Conservation (phyloP, 2,329 filamentous ascomycete genomes). For the Akanthomyces uredinophilus region DNA sequence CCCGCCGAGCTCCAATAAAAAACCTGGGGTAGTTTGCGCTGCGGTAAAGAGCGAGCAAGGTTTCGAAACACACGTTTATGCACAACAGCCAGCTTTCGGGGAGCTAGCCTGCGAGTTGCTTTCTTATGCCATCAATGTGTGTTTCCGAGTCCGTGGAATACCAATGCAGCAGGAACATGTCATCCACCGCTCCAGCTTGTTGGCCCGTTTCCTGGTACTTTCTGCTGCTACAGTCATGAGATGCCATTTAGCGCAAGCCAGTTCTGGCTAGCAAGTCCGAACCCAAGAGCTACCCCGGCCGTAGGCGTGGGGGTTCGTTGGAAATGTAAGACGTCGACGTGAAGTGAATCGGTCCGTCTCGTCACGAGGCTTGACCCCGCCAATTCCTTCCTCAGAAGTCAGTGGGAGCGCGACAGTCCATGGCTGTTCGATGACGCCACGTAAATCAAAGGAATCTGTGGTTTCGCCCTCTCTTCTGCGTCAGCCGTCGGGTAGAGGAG, state of each 20-base stretch:
- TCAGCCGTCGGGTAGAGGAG: background rate
- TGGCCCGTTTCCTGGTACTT: too few relatives aligned
- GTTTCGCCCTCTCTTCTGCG: background rate
- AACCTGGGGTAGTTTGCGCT: background rate
- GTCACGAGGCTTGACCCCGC: background rate
- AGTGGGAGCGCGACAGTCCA: background rate
- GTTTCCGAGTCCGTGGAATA: too few relatives aligned
- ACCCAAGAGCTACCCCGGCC: background rate
- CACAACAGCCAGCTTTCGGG: background rate
- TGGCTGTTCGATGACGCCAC: background rate
- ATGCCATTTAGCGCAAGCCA: background rate
- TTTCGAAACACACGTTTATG: background rate
- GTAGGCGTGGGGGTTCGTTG: background rate
- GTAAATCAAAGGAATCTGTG: background rate
- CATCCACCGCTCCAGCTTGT: too few relatives aligned
- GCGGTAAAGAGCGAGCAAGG: background rate
- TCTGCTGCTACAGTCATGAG: background rate
- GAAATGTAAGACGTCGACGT: background rate
- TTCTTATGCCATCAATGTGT: background rate
- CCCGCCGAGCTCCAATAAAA: background rate
- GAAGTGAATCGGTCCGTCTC: constrained; percentile 4
- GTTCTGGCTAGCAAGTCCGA: background rate
- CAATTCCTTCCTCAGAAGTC: background rate
- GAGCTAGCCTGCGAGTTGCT: background rate
- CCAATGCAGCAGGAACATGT: too few relatives aligned